Base-by-base conservation (phyloP, 1,139 yeast species). In the Yamadazyma friedrichii region DNA sequence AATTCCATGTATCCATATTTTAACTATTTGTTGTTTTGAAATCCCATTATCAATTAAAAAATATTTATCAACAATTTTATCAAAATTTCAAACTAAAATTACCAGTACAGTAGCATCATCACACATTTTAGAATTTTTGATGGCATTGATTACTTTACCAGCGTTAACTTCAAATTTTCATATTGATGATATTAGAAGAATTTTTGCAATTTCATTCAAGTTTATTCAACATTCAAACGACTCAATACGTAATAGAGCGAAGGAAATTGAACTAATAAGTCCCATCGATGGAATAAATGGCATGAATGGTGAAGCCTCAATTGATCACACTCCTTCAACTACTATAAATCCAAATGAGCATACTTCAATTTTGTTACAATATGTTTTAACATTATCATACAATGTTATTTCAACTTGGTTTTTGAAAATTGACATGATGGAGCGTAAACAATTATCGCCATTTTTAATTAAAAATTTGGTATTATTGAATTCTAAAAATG, bases 171-270 rank as follows among this genome's bases (percentile, higher is more conserved):
- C 86, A 1, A 84, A 84, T 52, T 83, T 88, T 55, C 84, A 88
- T 2, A 74, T 75, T 31, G 95, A 85, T 41, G 96, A 88, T 53
- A 84, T 76, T 56, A 84, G 82, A 51, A 70, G 91, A 38, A 88
- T 88, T 1, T 86, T 88, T 65, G 96, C 88, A 0, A 85, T 88
- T 57, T 85, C 91, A 1, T 85, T 88, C 64, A 83, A 83, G 51
- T 84, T 82, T 53, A 84, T 88, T 43, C 88, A 85, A 54, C 83
- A 80, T 54, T 80, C 89, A 1, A 71, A 76, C 41, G 88, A 85
- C 51, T 33, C 52, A 2, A 59, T 72, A 33, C 58, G 61, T 33
- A 61, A 56, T 26, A 38, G 26, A 47, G 62, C 38, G 4, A 9
- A 26, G 12, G 33, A 35, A 9, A n/a, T 13, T 12, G 24, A 30